These are phyloP conservation scores for Smittium culicis DNA, from an alignment of 371 early-diverging fungal genomes.

Conservation along the genomic window DNA sequence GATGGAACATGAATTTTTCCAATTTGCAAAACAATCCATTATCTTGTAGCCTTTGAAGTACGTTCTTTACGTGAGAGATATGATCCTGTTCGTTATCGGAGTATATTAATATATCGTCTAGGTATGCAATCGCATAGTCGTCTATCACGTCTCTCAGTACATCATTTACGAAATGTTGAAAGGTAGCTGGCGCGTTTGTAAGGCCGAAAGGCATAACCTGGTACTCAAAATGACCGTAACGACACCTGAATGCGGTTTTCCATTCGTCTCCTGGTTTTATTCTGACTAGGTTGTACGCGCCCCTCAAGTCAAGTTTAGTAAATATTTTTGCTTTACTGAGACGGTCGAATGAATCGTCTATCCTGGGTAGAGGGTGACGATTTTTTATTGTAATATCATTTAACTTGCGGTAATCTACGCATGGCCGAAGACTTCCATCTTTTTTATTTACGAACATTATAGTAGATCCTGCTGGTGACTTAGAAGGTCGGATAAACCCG, in stretches of 20 bases:
- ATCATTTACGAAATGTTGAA: constrained; percentile 29
- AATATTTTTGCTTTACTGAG: constrained; percentile 13
- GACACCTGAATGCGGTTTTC: constrained; percentile 38
- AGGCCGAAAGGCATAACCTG: constrained; percentile 39
- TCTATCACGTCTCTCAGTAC: constrained; percentile 26
- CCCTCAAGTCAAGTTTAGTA: constrained; percentile 22
- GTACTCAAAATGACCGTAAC: constrained; percentile 32
- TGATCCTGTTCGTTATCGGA: constrained; percentile 34
- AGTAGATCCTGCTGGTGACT: constrained; percentile 20
- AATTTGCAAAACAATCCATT: constrained; percentile 16
- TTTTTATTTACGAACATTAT: constrained; percentile 35
- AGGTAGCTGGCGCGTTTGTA: constrained; percentile 32
- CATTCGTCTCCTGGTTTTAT: constrained; percentile 17
- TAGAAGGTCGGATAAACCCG: constrained; percentile 14
- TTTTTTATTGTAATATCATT: constrained; percentile 29
- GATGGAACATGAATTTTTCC: constrained; percentile 38
- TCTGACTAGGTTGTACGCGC: constrained; percentile 31
- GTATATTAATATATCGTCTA: constrained; percentile 45
- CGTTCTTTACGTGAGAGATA: constrained; percentile 21
- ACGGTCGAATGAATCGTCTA: constrained; percentile 27
- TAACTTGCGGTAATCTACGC: constrained; percentile 27
- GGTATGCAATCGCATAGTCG: constrained; percentile 31
- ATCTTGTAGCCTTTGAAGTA: constrained; percentile 23
- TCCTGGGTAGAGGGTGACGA: constrained; percentile 22
- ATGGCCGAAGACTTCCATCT: constrained; percentile 24